A percentile compares a stretch with the other conserved stretches of the same genome.
These are phyloP conservation scores for Pseudozyma thailandica DNA, from an alignment of 1,284 basidiomycete genomes.

Conservation along the genomic window DNA sequence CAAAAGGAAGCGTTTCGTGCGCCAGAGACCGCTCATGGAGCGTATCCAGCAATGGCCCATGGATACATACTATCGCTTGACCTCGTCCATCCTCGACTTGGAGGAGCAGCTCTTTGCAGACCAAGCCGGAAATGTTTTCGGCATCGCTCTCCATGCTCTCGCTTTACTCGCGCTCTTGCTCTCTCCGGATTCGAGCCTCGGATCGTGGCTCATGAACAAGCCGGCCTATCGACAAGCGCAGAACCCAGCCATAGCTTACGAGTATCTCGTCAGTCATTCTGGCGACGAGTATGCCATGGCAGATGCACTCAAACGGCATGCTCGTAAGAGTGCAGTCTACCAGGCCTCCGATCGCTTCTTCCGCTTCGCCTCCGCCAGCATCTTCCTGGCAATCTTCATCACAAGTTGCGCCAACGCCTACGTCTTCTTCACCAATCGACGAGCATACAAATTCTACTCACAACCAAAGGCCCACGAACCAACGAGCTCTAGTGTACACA, in stretches of 20 bases:
- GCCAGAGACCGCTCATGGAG: constrained; percentile 29
- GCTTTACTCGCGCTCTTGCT: constrained; percentile 39
- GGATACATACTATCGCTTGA: constrained; percentile 29
- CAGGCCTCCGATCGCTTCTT: constrained; percentile 46
- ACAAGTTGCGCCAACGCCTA: constrained; percentile 46
- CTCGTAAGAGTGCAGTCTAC: constrained; percentile 33
- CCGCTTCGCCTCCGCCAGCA: constrained; percentile 21
- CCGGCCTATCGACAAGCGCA: constrained; percentile 35
- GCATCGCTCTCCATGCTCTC: constrained; percentile 33
- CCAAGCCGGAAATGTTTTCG: constrained; percentile 45
- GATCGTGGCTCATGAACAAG: constrained; percentile 42
- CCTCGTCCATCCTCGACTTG: constrained; percentile 32
- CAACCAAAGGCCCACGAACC: constrained; percentile 23
- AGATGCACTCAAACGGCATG: constrained; percentile 36
- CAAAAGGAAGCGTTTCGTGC: constrained; percentile 32
- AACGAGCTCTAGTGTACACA: constrained; percentile 27
- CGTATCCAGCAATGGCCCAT: constrained; percentile 42
- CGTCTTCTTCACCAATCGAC: constrained; percentile 43
- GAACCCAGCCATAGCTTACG: constrained; percentile 48
- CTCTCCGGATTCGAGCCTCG: constrained; percentile 43
- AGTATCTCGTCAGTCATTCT: constrained; percentile 40
- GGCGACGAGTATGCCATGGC: constrained; percentile 51
- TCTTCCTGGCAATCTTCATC: constrained; percentile 31
- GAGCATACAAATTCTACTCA: constrained; percentile 49
- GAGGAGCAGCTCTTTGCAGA: constrained; percentile 43